Evolutionary conservation across 805 yeast species (phyloP).

Genomic region (Wickerhamiella vanderwaltii): DNA sequence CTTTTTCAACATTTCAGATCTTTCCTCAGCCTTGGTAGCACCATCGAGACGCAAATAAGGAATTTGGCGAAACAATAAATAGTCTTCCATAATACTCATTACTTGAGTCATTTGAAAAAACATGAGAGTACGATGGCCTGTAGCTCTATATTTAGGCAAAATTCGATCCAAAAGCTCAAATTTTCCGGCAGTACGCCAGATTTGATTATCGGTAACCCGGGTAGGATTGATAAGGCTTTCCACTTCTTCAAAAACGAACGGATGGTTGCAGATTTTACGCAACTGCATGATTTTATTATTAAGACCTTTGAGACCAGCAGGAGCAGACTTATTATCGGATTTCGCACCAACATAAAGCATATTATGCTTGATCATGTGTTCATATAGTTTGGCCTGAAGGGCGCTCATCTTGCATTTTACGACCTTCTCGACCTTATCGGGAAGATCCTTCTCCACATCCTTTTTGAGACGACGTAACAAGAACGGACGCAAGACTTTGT

Average conservation of each 20-base stretch:
- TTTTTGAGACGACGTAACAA: constrained; percentile 86
- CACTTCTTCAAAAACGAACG: constrained; percentile 90
- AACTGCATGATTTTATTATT: constrained; percentile 94
- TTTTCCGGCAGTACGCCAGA: constrained; percentile 93
- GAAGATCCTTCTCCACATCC: constrained; percentile 93
- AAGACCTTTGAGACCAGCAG: constrained; percentile 60
- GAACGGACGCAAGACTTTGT: constrained; percentile 91
- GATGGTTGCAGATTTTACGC: constrained; percentile 94
- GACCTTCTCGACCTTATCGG: constrained; percentile 89
- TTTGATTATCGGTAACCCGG: constrained; percentile 51
- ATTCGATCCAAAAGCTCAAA: constrained; percentile 83
- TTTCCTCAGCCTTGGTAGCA: constrained; percentile 88
- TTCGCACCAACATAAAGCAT: constrained; percentile 58
- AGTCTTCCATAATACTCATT: constrained; percentile 98
- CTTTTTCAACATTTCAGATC: constrained; percentile 63
- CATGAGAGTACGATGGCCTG: constrained; percentile 84
- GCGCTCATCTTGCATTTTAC: constrained; percentile 88
- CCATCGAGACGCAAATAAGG: constrained; percentile 89
- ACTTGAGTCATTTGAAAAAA: constrained; percentile 98
- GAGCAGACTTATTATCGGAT: constrained; percentile 29
- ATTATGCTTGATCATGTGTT: constrained; percentile 82
- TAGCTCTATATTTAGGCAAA: constrained; percentile 69
- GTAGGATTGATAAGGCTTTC: constrained; percentile 72
- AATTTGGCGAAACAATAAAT: constrained; percentile 54
- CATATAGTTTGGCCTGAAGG: constrained; percentile 68